Conservation (phyloP, 2,329 filamentous ascomycete species). For the Verticillium nubilum region DNA sequence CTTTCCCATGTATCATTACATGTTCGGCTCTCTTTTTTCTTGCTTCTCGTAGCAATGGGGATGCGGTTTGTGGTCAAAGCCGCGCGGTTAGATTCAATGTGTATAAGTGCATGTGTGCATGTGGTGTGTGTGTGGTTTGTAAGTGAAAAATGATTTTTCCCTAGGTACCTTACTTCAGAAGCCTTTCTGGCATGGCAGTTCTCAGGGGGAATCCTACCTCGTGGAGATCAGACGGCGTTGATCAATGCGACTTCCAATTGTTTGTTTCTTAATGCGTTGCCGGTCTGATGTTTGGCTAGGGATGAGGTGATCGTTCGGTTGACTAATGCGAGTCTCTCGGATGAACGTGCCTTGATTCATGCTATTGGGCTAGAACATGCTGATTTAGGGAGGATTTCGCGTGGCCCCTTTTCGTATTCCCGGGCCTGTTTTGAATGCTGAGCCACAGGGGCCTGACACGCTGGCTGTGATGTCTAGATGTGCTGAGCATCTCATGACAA, state of each 20-base stretch:
- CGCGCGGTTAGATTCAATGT: background rate
- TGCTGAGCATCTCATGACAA: background rate
- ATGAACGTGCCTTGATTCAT: background rate
- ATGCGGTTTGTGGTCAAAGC: conserved; percentile 11
- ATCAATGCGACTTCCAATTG: background rate
- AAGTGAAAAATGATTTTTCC: too few relatives aligned
- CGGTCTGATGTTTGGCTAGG: background rate
- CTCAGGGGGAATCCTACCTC: background rate
- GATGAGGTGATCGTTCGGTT: background rate
- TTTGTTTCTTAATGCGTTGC: background rate
- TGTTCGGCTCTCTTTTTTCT: conserved; percentile 1
- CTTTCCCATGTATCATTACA: conserved; percentile 6
- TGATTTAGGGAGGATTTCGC: background rate
- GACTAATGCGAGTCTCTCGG: background rate
- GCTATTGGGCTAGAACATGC: background rate
- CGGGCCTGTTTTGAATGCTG: background rate
- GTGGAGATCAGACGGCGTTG: background rate
- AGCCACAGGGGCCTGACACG: background rate
- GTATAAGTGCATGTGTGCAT: background rate
- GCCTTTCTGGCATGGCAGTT: too few relatives aligned
- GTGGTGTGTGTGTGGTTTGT: too few relatives aligned
- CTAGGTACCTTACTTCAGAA: too few relatives aligned
- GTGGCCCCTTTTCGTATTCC: background rate
- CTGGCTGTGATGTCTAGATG: background rate
- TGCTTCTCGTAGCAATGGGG: conserved; percentile 7